phyloP scores from a whole-genome alignment of 192 early-diverging fungal species.

The Podila epigama region DNA sequence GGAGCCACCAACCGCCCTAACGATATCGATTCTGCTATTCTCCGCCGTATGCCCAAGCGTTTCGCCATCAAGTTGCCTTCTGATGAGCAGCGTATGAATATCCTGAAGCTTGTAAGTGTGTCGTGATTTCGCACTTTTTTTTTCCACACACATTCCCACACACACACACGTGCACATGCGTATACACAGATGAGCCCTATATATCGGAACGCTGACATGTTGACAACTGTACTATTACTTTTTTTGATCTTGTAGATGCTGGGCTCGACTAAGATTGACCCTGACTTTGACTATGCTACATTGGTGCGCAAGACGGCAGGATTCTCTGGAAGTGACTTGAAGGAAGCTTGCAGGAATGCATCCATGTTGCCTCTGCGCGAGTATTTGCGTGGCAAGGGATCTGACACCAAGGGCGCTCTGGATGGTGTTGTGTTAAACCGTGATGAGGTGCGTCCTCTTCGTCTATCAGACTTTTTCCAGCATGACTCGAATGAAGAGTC shows the following conservation, averaged over 20 bases:
- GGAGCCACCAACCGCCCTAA: constrained; percentile 98
- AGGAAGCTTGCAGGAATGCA: constrained; percentile 96
- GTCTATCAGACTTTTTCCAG: constrained; percentile 45
- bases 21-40: constrained; percentile 97
- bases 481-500: constrained; percentile 45
- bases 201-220: not conserved
- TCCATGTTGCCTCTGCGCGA: constrained; percentile 95
- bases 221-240: not conserved
- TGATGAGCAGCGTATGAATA: constrained; percentile 81
- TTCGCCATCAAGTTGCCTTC: constrained; percentile 88
- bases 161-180: not conserved
- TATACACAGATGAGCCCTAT: not conserved
- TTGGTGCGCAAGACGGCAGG: constrained; percentile 80
- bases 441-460: constrained; percentile 32
- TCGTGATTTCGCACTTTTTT: constrained; percentile 1
- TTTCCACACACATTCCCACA: not conserved
- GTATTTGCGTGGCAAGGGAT: constrained; percentile 67
- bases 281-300: constrained; percentile 69
- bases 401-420: constrained; percentile 31
- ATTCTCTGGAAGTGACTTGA: constrained; percentile 93
- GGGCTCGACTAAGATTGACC: constrained; percentile 68
- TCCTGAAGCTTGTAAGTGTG: constrained; percentile 72
- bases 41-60: constrained; percentile 97
- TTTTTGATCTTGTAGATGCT: constrained; percentile 68
- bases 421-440: constrained; percentile 27